Conservation (phyloP, 768 basidiomycete species). For the Suillus fuscotomentosus region DNA sequence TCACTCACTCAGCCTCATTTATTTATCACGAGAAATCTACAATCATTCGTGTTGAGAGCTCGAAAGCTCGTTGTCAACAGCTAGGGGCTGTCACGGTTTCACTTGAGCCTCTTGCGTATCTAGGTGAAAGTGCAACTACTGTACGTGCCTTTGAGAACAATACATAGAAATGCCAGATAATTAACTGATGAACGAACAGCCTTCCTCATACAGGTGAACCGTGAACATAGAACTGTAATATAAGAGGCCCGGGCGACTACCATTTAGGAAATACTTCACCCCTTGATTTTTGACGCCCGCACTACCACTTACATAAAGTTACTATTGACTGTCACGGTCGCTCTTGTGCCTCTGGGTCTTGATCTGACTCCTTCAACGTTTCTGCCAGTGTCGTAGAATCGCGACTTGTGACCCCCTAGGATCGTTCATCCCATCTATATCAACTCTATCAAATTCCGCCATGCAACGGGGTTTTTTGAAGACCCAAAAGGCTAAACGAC, state of each 20-base stretch:
- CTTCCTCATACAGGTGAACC: too few species aligned
- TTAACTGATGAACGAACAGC: background rate
- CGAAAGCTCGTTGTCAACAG: background rate
- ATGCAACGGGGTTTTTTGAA: constrained; percentile 27
- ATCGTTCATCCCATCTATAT: background rate
- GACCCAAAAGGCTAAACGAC: constrained; percentile 8
- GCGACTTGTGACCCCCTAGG: background rate
- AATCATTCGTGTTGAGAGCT: background rate
- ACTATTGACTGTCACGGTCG: background rate
- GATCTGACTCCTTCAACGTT: background rate
- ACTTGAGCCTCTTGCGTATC: background rate
- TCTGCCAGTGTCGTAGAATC: background rate
- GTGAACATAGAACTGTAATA: background rate
- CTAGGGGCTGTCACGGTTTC: background rate
- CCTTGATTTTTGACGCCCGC: background rate
- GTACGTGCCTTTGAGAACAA: background rate
- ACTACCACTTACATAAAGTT: background rate
- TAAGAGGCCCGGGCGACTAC: background rate
- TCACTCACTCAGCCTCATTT: background rate
- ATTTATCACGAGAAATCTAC: background rate
- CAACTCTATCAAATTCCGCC: background rate
- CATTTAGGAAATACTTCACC: background rate
- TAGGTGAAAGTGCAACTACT: background rate
- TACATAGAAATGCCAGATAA: background rate
- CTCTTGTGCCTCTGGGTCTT: background rate